Base-by-base conservation (phyloP, 495 filamentous ascomycete genomes). In the Aspergillus affinis region DNA sequence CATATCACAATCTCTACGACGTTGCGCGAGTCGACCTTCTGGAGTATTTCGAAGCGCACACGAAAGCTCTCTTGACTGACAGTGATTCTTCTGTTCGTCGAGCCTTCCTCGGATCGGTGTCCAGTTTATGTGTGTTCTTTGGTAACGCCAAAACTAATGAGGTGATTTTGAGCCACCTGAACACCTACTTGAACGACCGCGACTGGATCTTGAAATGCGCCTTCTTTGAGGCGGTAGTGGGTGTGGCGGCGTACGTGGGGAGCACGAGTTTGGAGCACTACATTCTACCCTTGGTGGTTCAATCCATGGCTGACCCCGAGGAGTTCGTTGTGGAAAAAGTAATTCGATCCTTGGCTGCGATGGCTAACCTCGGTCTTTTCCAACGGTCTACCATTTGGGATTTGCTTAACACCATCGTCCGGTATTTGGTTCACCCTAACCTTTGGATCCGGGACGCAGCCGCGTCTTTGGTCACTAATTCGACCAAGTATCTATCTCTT, bases 121-220 rank as follows among this genome's bases (percentile, higher is more conserved):
- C 93, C 2, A 89, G 90, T 46, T 81, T 99, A 0, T 99, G 95
- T 68, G 86, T 97, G 55, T 98, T 98, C 73, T 98, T 99, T 62
- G 94, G 94, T 15, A 93, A 86, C 53, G 73, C 86, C 21, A 89
- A 91, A 67, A 87, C 94, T 3, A 98, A 92, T 67, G 95, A 99
- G 67, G 90, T 98, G 17, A 88, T 99, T 44, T 75, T 98, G 5
- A 95, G 91, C 44, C 94, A 99, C 70, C 76, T 99, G 21, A 99
- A 98, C 68, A 99, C 95, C 0, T 99, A 99, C 64, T 80, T 99
- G 8, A 99, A 99, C 64, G 95, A 97, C 65, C 84, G 86, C 55
- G 93, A 98, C 68, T 99, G 95, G 95, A 90, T 91, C 70, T 77
- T 99, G 21, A 96, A 96, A 70, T 96, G 91, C 67, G 92, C 95